Percentiles rank a stretch among this genome's conserved stretches.
phyloP scores from a whole-genome alignment of 495 filamentous ascomycete genomes.

The Aspergillus nanangensis region DNA sequence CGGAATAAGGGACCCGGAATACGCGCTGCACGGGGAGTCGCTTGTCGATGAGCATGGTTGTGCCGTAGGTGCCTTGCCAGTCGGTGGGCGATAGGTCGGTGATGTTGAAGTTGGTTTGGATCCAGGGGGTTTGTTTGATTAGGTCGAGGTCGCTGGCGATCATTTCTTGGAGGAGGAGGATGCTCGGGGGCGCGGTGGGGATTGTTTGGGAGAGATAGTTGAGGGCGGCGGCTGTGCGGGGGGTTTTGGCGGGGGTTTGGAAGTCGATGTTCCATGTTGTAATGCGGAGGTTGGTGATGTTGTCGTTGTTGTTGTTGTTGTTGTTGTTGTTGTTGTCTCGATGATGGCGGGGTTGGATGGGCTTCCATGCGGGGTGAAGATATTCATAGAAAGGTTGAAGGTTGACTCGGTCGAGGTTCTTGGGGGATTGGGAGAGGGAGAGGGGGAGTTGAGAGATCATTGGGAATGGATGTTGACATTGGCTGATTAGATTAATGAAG shows the following conservation, averaged over 20 bases:
- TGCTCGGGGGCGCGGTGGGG: background rate
- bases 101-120: constrained; percentile 38
- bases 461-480: background rate
- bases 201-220: constrained; percentile 2
- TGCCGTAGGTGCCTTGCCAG: constrained; percentile 35
- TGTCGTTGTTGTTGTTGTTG: background rate
- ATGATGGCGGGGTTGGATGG: background rate
- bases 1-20: constrained; percentile 42
- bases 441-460: background rate
- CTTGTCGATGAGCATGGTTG: constrained; percentile 45
- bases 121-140: constrained; percentile 36
- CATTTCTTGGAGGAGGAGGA: constrained; percentile 53
- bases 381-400: constrained; percentile 7
- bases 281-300: constrained; percentile 1
- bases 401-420: background rate
- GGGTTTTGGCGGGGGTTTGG: background rate
- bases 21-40: constrained; percentile 30
- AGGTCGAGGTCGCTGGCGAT: constrained; percentile 30
- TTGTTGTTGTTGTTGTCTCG: background rate
- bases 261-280: constrained; percentile 16
- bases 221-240: constrained; percentile 5
- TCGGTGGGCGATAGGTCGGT: constrained; percentile 33
- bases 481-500: too few species aligned
- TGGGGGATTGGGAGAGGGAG: background rate
- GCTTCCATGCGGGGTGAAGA: background rate